Base-by-base conservation (phyloP, 495 filamentous ascomycete genomes). In the Chaetomidium leptoderma region DNA sequence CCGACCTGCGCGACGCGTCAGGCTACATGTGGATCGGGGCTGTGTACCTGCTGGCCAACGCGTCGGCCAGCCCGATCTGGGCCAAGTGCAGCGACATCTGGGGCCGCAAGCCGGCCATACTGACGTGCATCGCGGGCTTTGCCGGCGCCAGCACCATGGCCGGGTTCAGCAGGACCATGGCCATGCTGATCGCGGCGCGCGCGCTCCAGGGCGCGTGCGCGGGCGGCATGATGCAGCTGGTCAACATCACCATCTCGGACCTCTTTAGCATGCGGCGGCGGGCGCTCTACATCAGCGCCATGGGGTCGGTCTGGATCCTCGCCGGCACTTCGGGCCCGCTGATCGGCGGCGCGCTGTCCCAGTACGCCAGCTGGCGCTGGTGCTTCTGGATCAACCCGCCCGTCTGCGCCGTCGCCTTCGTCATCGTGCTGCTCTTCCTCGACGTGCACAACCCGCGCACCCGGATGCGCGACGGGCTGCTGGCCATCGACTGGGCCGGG, bases 201-300 rank as follows among this genome's bases (percentile, higher is more conserved):
- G 83, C 84, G 0, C 73, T 95, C 40, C 89, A 93, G 66, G 91
- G 91, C 54, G 71, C 84, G 21, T 91, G 90, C 9, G 84, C 82
- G 29, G 90, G 90, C 53, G 91, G 91, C 3, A 11, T 46, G 0
- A 78, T 92, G 50, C 81, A 87, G 10, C 70, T 90, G 53, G 82
- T 86, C 26, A 49, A 92, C 62, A 90, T 93, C 35, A 61, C 69
- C 37, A 86, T 66, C 27, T 82, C 81, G 3, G 90, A 95, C 75
- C 61, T 91, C 36, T 86, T 87, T 69, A 83, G 83, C 51, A 78
- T 88, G 68, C 72, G 71, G 37, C 65, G 74, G 81, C 84, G 89
- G 61, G 84, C 60, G 76, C 81, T 60, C 80, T 84, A 72, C 50
- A 61, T 68, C 10, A 62, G 46, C 24, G 27, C 65, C n/a, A 43